Percentiles rank a stretch among this genome's conserved stretches.
Evolutionary conservation across 768 basidiomycete species (phyloP).

Genomic region (Mycena rebaudengoi): DNA sequence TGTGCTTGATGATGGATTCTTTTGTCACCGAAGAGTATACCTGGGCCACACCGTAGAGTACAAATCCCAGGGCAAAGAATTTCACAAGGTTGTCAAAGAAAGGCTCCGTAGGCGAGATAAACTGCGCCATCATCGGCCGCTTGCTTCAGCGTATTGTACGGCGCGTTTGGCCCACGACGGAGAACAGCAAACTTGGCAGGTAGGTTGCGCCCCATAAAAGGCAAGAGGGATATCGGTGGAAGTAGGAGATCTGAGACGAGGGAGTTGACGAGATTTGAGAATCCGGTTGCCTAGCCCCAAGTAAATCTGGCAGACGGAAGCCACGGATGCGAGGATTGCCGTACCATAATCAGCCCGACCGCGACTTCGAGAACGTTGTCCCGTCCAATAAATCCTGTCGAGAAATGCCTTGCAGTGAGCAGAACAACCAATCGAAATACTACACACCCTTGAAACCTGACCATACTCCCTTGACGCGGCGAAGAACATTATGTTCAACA

Average conservation of each 20-base stretch:
- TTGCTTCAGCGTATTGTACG: conserved; percentile 53
- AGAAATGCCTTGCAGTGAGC: background rate
- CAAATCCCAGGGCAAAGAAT: conserved; percentile 49
- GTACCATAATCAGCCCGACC: conserved; percentile 46
- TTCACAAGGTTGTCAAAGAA: conserved; percentile 47
- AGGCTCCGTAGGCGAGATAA: conserved; percentile 45
- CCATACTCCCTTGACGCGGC: conserved; percentile 8
- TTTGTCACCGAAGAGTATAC: conserved; percentile 46
- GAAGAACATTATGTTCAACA: conserved; percentile 3
- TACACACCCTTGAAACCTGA: conserved; percentile 7
- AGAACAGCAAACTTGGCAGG: conserved; percentile 53
- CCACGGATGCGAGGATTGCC: conserved; percentile 2
- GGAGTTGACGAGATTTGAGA: conserved; percentile 51
- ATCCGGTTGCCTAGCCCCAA: conserved; percentile 39
- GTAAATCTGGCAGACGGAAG: conserved; percentile 27
- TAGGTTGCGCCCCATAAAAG: conserved; percentile 52
- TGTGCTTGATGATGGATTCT: conserved; percentile 52
- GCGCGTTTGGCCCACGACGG: conserved; percentile 38
- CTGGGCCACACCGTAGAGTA: conserved; percentile 48
- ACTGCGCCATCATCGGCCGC: conserved; percentile 53
- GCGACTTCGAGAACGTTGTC: background rate
- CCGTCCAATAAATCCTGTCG: background rate
- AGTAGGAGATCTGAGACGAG: conserved; percentile 53
- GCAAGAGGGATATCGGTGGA: conserved; percentile 51
- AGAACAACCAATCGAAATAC: too few relatives aligned